Base-by-base conservation (phyloP, 257 asterid genomes). In the Petunia axillaris region DNA sequence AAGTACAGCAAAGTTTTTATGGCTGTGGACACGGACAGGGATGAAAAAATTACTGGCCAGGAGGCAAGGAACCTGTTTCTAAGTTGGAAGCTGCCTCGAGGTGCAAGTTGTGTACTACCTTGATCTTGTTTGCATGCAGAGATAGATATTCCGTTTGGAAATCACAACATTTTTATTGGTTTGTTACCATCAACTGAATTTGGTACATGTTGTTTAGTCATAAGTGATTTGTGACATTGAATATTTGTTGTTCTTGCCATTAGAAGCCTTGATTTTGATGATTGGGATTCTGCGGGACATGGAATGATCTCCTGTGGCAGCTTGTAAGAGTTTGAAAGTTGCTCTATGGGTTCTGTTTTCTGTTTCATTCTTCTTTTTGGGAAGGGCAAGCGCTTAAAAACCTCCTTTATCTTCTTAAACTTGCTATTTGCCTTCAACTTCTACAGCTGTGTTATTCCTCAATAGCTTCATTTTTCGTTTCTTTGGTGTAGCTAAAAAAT, bases 31-130 rank as follows among this genome's bases (percentile, higher is more conserved):
- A 90, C 89, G 1, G 98, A 96, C 85, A 84, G 90, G 83, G 99
- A 96, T 93, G 99, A 98, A 78, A 93, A 91, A 87, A 94, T 96
- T 67, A 87, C 92, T 7, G 99, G 98, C 75, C 95, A 87, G 85
- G 95, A 96, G 92, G 99, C 99, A 6, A 96, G 95, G 58, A 87
- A 91, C 86, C 92, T 96, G 77, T 96, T 96, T 87, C 88, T 96
- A 83, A 96, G 98, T 88, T 96, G 99, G 99, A 91, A 85, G 92
- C 89, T 89, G 82, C 98, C 98, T 52, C 89, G 92, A 89, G 98
- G 98, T 96, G 85, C 40, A 64, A 62, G 25, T 14, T 40, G 54
- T 48, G 54, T 79, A 37, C 43, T 55, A 44, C 63, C 62, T 73
- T 82, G 37, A 59, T 71, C 35, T 70, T 2, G 39, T 65, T 57